Base-by-base conservation (phyloP, 371 early-diverging fungal genomes). In the Syncephalastrum racemosum region DNA sequence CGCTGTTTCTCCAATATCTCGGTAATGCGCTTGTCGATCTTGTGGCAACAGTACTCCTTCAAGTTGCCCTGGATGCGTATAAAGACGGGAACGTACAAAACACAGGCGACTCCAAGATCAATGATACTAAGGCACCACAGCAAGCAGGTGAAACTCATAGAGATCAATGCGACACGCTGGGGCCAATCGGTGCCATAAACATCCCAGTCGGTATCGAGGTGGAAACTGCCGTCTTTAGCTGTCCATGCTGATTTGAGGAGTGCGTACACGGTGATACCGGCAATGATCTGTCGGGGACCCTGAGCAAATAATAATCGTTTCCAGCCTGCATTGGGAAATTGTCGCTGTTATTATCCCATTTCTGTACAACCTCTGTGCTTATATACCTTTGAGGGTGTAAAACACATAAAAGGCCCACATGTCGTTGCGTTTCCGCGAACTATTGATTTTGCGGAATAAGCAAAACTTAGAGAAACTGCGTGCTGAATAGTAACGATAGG, bases 11-110 rank as follows among this genome's bases (percentile, higher is more conserved):
- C 65, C 2, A 75, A 42, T 1, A 75, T 20, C 45, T 75, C 72
- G 16, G 67, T 44, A 39, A 75, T 75, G 14, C 93, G 72, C 66
- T 93, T 95, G 72, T 93, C 95, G 46, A 95, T 88, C 68, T 90
- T 91, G 73, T 92, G 91, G 60, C 92, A 92, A 59, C 91, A 91
- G 63, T 88, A 95, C 66, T 95, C 95, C 64, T 95, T 95, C 51
- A 95, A 75, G 63, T 93, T 95, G 25, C 95, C 95, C 36, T 85
- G 86, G 50, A 95, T 91, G 31, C 82, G 79, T 60, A 81, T 86
- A 53, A 92, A 70, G 46, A 95, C 73, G 4, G 93, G 93, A 23
- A 95, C 75, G 65, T 95, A 95, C n/a, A 92, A 43, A 31, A 91
- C 42, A 24, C 75, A 70, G 4, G 93, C 91, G n/a, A 78, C 31